Evolutionary conservation across 2,329 filamentous ascomycete genomes (phyloP), one percentile per base, ranked within the genome.

Genomic region (Phyllosticta citribraziliensis): DNA sequence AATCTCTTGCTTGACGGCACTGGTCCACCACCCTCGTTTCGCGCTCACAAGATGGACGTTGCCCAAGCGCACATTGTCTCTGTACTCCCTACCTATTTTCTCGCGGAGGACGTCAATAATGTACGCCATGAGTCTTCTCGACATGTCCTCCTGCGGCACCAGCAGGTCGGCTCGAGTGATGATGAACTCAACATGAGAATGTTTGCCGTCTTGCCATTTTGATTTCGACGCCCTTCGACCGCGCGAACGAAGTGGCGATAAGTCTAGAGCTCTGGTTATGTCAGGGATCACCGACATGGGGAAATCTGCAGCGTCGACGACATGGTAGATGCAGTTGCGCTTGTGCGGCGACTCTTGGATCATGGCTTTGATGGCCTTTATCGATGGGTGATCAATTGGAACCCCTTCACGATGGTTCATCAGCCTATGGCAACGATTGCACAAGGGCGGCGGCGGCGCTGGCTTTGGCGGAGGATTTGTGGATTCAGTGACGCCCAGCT

Each of bases 221-320:
- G 14, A n/a, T n/a, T n/a, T 47, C n/a, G 40, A 47, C 0, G 91
- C 86, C 57, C 93, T 84, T 56, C 93, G 85, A 70, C 97, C 97
- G 64, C 84, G 83, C 0, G 89, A 88, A 61, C 93, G 86, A 58
- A 94, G 79, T 8, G 87, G 85, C 63, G 89, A 86, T 10, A 91
- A 78, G 35, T 86, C 80, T 1, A 97, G 79, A 0, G 90, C 78
- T 8, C 83, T 78, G 63, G 88, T 83, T 10, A 99, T 82, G 53
- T 86, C 84, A 0, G 91, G 89, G 3, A 97, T 80, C 14, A 99
- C 76, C 1, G 94, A 97, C 83, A 99, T 89, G 20, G 94, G 94
- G 65, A 99, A 97, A 74, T 99, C 94, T 63, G 92, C 94, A 2
- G 94, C 93, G 70, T 99, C 94, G 22, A 99, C 78, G 25, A 99